Base-by-base conservation (phyloP, 2,329 filamentous ascomycete species). In the Didymella keratinophila region DNA sequence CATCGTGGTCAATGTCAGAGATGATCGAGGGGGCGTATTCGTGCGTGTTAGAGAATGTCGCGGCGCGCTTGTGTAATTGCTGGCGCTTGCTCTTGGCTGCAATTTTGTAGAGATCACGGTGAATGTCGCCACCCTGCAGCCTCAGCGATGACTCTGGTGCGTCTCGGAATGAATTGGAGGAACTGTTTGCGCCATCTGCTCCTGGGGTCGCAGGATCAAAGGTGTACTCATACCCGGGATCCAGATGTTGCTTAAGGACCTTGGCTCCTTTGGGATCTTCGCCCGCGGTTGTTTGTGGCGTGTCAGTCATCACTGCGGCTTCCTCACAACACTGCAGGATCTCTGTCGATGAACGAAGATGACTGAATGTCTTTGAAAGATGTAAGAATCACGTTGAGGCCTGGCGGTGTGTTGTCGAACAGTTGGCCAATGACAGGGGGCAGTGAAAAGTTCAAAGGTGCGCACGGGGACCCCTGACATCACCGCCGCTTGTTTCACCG, bases 41-140 rank as follows among this genome's bases (percentile, higher is more conserved):
- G 28, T 67, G 73, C 1, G 83, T 79, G 64, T 86, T 79, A 47
- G 89, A 88, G 68, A 92, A 92, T 0, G 89, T 92, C 52, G 84
- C 84, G 16, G 90, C 82, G 61, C 90, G 84, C 68, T 86, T 79
- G 64, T 78, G 80, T 73, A 76, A 50, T 55, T 73, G 75, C 12
- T 78, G 74, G 37, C 76, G 72, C 67, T 69, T 83, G 74, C 73
- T 78, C 37, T 86, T 81, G 16, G 87, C 86, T 61, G 88, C 86
- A 67, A 92, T 87, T 71, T 86, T 89, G 82, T 90, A 93, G 32
- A 93, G 84, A 68, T 91, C 89, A 32, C 90, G 87, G 72, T 93
- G 90, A 21, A 93, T 89, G 68, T 93, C 90, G 39, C 90, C 90
- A 50, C 90, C 90, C 70, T 90, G 89, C 3, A 93, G 81, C 58